These are phyloP conservation scores for Calonectria leucothoes DNA, from an alignment of 2,329 filamentous ascomycete species.

Conservation along the genomic window DNA sequence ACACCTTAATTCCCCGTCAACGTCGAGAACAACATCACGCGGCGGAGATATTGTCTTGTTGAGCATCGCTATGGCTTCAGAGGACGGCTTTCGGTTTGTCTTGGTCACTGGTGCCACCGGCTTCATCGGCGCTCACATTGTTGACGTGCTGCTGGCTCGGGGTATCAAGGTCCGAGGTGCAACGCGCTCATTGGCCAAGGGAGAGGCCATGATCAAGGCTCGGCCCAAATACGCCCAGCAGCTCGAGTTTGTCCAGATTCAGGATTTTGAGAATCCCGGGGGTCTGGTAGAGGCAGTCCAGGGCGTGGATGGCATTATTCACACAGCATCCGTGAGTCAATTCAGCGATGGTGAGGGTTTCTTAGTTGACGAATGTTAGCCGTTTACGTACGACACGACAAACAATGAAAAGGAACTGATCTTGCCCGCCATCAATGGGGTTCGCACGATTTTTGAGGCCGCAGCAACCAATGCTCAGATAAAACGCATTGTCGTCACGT, in stretches of 20 bases:
- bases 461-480: slow-evolving; percentile 36
- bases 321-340: slow-evolving; percentile 55
- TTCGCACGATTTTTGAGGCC: slow-evolving; percentile 53
- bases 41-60: not conserved
- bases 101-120: slow-evolving; percentile 41
- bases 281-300: slow-evolving; percentile 52
- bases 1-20: not conserved
- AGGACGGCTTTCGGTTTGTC: slow-evolving; percentile 21
- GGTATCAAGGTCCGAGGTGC: slow-evolving; percentile 47
- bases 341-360: rapidly evolving
- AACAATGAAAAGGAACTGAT: slow-evolving; percentile 59
- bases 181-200: slow-evolving; percentile 45
- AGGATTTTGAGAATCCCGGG: slow-evolving; percentile 53
- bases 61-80: not conserved
- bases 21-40: not conserved
- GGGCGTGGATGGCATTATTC: slow-evolving; percentile 56
- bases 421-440: slow-evolving; percentile 58
- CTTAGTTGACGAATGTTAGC: slow-evolving; percentile 40
- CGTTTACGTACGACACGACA: slow-evolving; percentile 55
- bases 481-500: slow-evolving; percentile 65
- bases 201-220: slow-evolving; percentile 49
- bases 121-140: slow-evolving; percentile 50
- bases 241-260: slow-evolving; percentile 56
- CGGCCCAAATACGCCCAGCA: slow-evolving; percentile 48
- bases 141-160: slow-evolving; percentile 44